Percentiles rank a stretch among this genome's conserved stretches.
Evolutionary conservation across 78 protist genomes (phyloP).

Genomic region (Planoprotostelium fungivorum): DNA sequence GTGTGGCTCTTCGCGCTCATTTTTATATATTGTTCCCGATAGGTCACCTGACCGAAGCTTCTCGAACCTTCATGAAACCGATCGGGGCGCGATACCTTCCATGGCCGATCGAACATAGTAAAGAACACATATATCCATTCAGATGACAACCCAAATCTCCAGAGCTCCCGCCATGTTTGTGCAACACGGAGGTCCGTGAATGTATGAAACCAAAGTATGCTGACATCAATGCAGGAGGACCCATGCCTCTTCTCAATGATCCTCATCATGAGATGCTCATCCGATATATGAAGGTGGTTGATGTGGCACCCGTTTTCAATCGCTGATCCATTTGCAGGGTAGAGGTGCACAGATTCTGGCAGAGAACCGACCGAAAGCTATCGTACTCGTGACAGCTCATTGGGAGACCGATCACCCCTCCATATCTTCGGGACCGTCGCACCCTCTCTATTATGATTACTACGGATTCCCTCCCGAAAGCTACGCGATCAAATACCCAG

Average conservation of each 20-base stretch:
- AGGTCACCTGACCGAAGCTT: too few species aligned
- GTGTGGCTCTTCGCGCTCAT: too few species aligned
- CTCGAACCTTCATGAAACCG: too few species aligned
- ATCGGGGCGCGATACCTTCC: too few species aligned
- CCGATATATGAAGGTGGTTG: background rate
- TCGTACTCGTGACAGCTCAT: conserved; percentile 20
- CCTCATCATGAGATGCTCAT: background rate
- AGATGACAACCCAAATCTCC: too few species aligned
- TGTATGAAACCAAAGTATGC: background rate
- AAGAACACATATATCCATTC: too few species aligned
- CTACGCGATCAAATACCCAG: conserved; percentile 33
- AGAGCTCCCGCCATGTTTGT: background rate
- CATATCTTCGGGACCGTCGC: conserved; percentile 15
- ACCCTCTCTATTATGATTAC: conserved; percentile 37
- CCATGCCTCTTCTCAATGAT: background rate
- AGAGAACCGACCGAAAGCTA: background rate
- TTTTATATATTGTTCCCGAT: too few species aligned
- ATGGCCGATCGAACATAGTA: too few species aligned
- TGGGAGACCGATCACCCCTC: conserved; percentile 39
- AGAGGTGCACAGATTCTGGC: background rate
- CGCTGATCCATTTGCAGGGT: background rate
- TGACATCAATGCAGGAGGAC: background rate
- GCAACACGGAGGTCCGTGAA: background rate
- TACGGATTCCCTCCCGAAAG: conserved; percentile 51
- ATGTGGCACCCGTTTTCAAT: background rate